Evolutionary conservation across 75 land plant species (phyloP).

Genomic region (Pinus albicaulis): DNA sequence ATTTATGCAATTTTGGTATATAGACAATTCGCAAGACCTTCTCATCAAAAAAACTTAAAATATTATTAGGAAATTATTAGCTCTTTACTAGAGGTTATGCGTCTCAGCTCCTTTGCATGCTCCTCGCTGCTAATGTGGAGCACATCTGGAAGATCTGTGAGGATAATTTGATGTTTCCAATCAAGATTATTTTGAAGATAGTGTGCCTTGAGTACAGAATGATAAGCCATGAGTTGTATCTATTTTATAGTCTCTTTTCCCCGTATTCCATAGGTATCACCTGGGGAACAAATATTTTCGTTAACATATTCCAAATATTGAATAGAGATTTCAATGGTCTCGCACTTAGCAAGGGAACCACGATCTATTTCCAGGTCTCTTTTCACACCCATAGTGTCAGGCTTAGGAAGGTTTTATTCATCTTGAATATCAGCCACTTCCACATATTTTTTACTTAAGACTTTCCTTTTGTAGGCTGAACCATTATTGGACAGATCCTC

Average conservation of each 20-base stretch:
- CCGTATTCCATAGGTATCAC: background rate
- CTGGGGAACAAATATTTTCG: too few species aligned
- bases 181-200: background rate
- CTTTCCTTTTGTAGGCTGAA: background rate
- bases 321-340: background rate
- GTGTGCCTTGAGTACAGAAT: constrained; percentile 2
- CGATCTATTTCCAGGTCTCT: background rate
- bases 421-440: background rate
- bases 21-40: too few species aligned
- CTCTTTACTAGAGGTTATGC: too few species aligned
- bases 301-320: background rate
- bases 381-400: background rate
- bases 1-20: too few species aligned
- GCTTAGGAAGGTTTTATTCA: background rate
- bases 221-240: constrained; percentile 4
- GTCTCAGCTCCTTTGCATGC: background rate
- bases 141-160: background rate
- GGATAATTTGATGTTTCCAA: background rate
- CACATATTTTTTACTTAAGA: background rate
- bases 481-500: background rate
- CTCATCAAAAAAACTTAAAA: too few species aligned
- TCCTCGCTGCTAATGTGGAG: constrained; percentile 5
- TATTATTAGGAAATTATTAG: too few species aligned
- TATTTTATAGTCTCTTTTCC: background rate
- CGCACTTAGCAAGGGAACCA: background rate